These are phyloP conservation scores for Neurospora sp. DNA, from an alignment of 495 filamentous ascomycete species.

Conservation along the genomic window DNA sequence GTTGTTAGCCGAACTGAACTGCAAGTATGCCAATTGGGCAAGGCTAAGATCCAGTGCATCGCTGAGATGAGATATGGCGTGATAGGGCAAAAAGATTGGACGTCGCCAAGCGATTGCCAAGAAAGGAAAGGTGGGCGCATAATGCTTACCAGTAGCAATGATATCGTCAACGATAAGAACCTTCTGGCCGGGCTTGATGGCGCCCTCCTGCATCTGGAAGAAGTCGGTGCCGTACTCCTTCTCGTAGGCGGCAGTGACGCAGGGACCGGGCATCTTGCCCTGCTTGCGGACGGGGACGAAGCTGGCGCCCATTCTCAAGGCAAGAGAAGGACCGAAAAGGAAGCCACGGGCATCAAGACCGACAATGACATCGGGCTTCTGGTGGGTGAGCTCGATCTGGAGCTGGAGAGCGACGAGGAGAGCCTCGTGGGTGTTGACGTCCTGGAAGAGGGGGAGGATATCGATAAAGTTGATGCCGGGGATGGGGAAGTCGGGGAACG, in stretches of 20 bases:
- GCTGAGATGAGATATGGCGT: not conserved
- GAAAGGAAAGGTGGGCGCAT: not conserved
- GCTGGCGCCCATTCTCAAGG: conserved; percentile 69
- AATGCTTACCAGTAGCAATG: conserved; percentile 82
- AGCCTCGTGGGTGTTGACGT: conserved; percentile 59
- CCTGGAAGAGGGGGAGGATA: conserved; percentile 91
- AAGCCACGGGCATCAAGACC: conserved; percentile 93
- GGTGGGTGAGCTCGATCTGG: conserved; percentile 39
- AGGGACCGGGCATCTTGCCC: conserved; percentile 90
- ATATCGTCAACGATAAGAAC: conserved; percentile 95
- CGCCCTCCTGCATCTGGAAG: conserved; percentile 88
- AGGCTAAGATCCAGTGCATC: not conserved
- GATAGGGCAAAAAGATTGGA: not conserved
- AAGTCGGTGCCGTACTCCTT: conserved; percentile 97
- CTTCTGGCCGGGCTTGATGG: conserved; percentile 75
- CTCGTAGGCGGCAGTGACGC: conserved; percentile 67
- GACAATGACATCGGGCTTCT: conserved; percentile 77
- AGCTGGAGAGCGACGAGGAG: conserved; percentile 83
- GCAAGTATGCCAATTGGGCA: not conserved
- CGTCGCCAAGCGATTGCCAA: not conserved
- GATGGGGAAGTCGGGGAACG: conserved; percentile 89
- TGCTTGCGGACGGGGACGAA: conserved; percentile 94
- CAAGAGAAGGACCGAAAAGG: conserved; percentile 86
- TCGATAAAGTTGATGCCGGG: conserved; percentile 96
- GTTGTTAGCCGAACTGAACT: conserved; percentile 6